Evolutionary conservation across 768 basidiomycete species (phyloP).

Genomic region (Tulasnella sp.): DNA sequence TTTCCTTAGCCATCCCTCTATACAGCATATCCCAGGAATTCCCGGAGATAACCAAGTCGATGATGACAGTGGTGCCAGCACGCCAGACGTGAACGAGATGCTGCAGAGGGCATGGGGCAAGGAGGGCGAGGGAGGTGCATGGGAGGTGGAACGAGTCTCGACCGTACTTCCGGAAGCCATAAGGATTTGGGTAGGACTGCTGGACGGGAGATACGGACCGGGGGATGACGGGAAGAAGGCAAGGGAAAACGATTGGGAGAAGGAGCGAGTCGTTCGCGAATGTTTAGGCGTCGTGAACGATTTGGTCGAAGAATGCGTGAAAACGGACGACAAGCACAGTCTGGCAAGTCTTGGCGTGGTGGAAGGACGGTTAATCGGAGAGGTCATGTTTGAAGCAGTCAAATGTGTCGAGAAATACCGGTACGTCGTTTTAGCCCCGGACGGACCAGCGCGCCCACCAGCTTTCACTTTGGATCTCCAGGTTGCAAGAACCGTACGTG

Average conservation of each 20-base stretch:
- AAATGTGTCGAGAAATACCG: constrained; percentile 31
- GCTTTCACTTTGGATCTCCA: neutral
- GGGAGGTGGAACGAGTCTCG: constrained; percentile 26
- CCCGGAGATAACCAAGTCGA: neutral
- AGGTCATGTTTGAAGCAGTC: constrained; percentile 31
- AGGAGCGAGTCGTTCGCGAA: constrained; percentile 29
- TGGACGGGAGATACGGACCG: constrained; percentile 11
- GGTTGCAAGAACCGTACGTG: constrained; percentile 18
- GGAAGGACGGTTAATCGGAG: constrained; percentile 35
- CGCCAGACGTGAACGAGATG: constrained; percentile 27
- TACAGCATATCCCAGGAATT: neutral
- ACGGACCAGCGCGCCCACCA: neutral
- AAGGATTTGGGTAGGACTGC: constrained; percentile 21
- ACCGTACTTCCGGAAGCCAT: constrained; percentile 24
- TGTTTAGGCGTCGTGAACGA: constrained; percentile 34
- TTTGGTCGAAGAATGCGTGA: constrained; percentile 32
- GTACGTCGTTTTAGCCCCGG: constrained; percentile 7
- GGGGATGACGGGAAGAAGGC: neutral
- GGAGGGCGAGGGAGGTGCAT: constrained; percentile 33
- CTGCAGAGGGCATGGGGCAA: constrained; percentile 33
- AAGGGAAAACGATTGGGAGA: constrained; percentile 2
- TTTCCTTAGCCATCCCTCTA: constrained; percentile 21
- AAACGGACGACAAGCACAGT: neutral
- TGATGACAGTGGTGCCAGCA: neutral
- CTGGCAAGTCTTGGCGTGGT: constrained; percentile 14